Percentiles rank a stretch among this genome's conserved stretches.
phyloP scores from a whole-genome alignment of 225 moss, liverwort and hornwort species.

The Anthoceros angustus region DNA sequence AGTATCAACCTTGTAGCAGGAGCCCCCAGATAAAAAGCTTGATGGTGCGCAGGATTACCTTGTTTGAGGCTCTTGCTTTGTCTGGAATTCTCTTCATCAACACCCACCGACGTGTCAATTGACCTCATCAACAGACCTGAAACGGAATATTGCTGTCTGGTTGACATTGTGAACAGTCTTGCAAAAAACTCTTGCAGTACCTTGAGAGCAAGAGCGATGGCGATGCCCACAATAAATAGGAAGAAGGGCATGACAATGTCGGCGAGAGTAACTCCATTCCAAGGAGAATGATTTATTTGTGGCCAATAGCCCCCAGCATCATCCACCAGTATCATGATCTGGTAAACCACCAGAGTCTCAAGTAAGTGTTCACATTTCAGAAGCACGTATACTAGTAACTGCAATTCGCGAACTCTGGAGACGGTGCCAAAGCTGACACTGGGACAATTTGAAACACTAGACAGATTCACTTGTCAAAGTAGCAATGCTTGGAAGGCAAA shows the following conservation, averaged over 20 bases:
- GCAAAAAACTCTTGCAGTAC: slow-evolving; percentile 8
- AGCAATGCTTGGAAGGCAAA: neutral
- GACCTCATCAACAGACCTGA: neutral
- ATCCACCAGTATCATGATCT: slow-evolving; percentile 62
- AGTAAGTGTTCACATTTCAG: neutral
- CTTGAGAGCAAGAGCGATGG: slow-evolving; percentile 38
- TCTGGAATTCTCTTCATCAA: slow-evolving; percentile 1
- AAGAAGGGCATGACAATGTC: slow-evolving; percentile 60
- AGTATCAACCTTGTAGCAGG: neutral
- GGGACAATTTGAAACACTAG: neutral
- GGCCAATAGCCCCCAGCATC: slow-evolving; percentile 42
- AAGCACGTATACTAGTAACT: too few species aligned
- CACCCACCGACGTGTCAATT: neutral
- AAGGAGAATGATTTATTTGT: slow-evolving; percentile 46
- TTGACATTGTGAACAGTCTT: neutral
- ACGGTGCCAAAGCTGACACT: too few species aligned
- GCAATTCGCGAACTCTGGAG: too few species aligned
- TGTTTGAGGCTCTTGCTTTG: neutral
- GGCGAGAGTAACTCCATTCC: slow-evolving; percentile 46
- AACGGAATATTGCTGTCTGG: neutral
- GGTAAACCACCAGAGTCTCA: slow-evolving; percentile 5
- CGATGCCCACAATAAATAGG: slow-evolving; percentile 46
- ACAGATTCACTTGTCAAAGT: neutral
- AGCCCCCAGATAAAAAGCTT: slow-evolving; percentile 4
- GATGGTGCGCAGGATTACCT: neutral